A percentile compares a stretch with the other conserved stretches of the same genome.
phyloP scores from a whole-genome alignment of 352 stramenopile species.

The Globisporangium alternatum region DNA sequence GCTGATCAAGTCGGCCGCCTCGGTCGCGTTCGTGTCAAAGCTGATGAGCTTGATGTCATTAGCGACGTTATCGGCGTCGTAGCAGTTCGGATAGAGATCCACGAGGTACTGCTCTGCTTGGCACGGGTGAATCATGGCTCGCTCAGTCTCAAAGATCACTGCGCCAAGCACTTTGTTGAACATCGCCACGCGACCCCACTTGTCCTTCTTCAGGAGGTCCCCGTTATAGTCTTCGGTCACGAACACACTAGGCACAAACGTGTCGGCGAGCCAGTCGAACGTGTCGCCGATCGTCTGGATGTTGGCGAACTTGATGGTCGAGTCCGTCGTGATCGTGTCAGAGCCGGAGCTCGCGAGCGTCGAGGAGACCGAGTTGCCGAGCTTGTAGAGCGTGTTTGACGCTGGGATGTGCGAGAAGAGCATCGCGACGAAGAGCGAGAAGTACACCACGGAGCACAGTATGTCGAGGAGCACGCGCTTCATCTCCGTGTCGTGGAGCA shows the following conservation, averaged over 20 bases:
- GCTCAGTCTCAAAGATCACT: constrained; percentile 31
- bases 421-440: constrained; percentile 44
- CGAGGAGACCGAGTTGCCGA: constrained; percentile 30
- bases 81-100: constrained; percentile 45
- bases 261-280: constrained; percentile 44
- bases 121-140: constrained; percentile 24
- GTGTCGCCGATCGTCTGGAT: constrained; percentile 33
- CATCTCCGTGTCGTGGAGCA: constrained; percentile 42
- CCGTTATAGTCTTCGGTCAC: constrained; percentile 53
- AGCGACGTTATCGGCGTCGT: constrained; percentile 26
- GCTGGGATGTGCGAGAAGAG: constrained; percentile 43
- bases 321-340: constrained; percentile 42
- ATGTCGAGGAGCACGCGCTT: constrained; percentile 30
- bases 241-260: constrained; percentile 42
- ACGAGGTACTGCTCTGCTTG: constrained; percentile 29
- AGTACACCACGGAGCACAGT: constrained; percentile 33
- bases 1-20: constrained; percentile 22
- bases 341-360: constrained; percentile 35
- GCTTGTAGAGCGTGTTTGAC: constrained; percentile 26
- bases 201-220: constrained; percentile 22
- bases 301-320: constrained; percentile 47
- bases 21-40: constrained; percentile 40
- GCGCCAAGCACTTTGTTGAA: constrained; percentile 41
- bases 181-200: constrained; percentile 25
- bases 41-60: constrained; percentile 31